Evolutionary conservation across 768 basidiomycete species (phyloP).

Genomic region (Rossbeevera mucosa): DNA sequence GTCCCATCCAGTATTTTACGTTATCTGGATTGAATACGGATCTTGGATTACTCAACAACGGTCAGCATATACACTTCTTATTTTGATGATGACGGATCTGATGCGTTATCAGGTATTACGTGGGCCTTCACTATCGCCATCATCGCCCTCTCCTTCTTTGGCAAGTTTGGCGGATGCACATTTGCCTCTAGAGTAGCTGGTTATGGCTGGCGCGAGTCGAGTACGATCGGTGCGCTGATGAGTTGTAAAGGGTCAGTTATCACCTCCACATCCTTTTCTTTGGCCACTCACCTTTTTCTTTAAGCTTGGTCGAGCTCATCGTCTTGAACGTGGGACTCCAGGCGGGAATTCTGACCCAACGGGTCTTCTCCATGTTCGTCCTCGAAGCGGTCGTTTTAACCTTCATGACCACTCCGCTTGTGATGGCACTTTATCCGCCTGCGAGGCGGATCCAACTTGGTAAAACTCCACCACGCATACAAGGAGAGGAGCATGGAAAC

Average conservation of each 20-base stretch:
- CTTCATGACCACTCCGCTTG: slow-evolving; percentile 80
- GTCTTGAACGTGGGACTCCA: slow-evolving; percentile 91
- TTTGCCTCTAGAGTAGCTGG: slow-evolving; percentile 61
- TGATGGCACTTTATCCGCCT: slow-evolving; percentile 62
- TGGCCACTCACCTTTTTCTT: slow-evolving; percentile 3
- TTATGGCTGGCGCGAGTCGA: slow-evolving; percentile 76
- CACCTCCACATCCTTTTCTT: not conserved
- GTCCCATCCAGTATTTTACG: slow-evolving; percentile 73
- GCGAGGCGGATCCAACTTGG: slow-evolving; percentile 48
- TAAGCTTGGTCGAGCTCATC: slow-evolving; percentile 84
- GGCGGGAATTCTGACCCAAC: slow-evolving; percentile 68
- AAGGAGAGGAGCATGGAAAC: slow-evolving; percentile 33
- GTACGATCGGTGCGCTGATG: slow-evolving; percentile 89
- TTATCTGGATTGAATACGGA: slow-evolving; percentile 88
- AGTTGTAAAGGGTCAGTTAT: slow-evolving; percentile 79
- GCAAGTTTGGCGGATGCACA: slow-evolving; percentile 87
- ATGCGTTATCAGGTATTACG: slow-evolving; percentile 48
- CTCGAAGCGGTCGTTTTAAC: slow-evolving; percentile 79
- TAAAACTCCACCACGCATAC: not conserved
- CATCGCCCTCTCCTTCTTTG: slow-evolving; percentile 68
- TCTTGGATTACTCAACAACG: slow-evolving; percentile 76
- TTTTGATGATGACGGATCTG: not conserved
- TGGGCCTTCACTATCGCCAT: slow-evolving; percentile 91
- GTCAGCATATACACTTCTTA: slow-evolving; percentile 30
- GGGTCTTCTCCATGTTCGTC: slow-evolving; percentile 94